Evolutionary conservation across 257 asterid genomes (phyloP).

Genomic region (Coffea canephora): DNA sequence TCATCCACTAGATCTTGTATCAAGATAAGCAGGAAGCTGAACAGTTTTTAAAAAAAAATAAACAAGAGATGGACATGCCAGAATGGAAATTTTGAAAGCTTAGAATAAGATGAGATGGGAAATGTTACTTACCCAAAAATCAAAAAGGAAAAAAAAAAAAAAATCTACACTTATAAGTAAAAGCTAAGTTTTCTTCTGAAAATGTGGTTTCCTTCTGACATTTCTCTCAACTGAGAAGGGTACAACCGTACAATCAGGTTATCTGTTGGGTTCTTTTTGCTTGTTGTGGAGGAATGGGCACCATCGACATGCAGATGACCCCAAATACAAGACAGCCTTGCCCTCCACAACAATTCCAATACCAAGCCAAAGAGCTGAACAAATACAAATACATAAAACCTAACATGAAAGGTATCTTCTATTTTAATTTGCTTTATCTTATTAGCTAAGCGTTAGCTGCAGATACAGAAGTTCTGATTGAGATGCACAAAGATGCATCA

Average conservation of each 20-base stretch:
- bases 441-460: background rate
- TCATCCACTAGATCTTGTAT: background rate
- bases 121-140: too few species aligned
- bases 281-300: background rate
- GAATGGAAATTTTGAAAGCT: too few species aligned
- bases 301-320: background rate
- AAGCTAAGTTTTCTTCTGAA: background rate
- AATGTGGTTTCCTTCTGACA: too few species aligned
- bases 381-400: background rate
- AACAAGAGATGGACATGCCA: background rate
- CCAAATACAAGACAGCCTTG: background rate
- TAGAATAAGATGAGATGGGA: background rate
- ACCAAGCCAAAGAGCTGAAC: background rate
- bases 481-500: background rate
- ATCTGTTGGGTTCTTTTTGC: background rate
- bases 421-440: background rate
- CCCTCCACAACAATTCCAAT: background rate
- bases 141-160: background rate
- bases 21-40: background rate
- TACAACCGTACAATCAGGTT: background rate
- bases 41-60: background rate
- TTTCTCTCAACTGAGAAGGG: background rate
- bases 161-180: too few species aligned
- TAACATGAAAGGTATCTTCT: background rate
- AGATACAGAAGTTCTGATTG: background rate